Base-by-base conservation (phyloP, 2,329 filamentous ascomycete genomes). In the Xylaria hypoxylon region DNA sequence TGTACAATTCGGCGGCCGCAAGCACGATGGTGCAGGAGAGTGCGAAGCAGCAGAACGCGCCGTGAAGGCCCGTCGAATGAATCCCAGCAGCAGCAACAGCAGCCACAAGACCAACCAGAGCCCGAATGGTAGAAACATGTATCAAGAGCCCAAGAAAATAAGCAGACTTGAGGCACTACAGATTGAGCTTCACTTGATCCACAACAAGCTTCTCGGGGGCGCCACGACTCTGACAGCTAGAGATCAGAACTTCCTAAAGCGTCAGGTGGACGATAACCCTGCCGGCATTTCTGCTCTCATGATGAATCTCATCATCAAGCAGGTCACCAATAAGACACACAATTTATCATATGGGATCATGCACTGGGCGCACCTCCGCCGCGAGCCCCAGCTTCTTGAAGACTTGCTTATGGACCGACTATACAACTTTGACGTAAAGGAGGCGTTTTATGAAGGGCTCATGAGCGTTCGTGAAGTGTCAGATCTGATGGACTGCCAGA, bases 401-500 rank as follows among this genome's bases (percentile, higher is more conserved):
- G 31, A 50, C 8, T 44, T 48, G 10, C 42, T 62, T 11, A 19
- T 1, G 35, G 24, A 65, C 10, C 17, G 31, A n/a, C 35, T 65
- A 2, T 57, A 59, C 56, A 31, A 45, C 28, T 65, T 65, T 31
- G 55, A 65, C 15, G 4, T 57, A 8, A n/a, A 62, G 7, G 22
- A 44, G 17, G 53, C 62, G 15, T 59, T 68, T 1, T 10, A 60
- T 5, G 26, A 65, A 28, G 48, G 33, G 7, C 62, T 65, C n/a
- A 72, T 72, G 67, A 28, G 33, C 11, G 7, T 65, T 1, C 50
- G 33, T 17, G 64, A 70, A 44, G 28, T 70, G 10, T 19, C 44
- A 2, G 62, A 68, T 44, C 62, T 73, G 28, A 71, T 73, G 64
- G 59, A 69, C 13, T 69, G 59, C 24, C 70, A 71, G 52, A 45